Conservation (phyloP, 2,329 filamentous ascomycete species). For the Paracamarosporium sp. region DNA sequence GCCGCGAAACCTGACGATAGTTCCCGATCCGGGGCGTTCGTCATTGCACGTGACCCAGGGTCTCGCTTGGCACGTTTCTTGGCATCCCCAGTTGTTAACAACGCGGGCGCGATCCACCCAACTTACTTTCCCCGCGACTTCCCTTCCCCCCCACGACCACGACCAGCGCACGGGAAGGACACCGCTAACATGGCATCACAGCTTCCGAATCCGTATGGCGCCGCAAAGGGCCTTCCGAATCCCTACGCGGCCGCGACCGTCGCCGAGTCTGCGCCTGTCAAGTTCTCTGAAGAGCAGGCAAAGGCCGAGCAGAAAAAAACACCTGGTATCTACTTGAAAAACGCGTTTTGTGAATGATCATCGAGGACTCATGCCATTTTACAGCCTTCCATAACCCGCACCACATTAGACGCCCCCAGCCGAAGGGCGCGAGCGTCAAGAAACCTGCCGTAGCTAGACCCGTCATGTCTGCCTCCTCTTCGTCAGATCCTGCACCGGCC, state of each 20-base stretch:
- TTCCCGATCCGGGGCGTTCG: conserved; percentile 1
- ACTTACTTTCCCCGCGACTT: neutral
- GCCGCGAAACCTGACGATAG: neutral
- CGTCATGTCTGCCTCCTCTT: conserved; percentile 18
- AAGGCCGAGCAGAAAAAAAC: conserved; percentile 41
- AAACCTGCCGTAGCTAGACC: conserved; percentile 28
- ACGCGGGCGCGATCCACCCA: neutral
- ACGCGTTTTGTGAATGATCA: conserved; percentile 22
- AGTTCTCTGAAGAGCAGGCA: conserved; percentile 36
- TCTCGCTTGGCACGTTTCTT: neutral
- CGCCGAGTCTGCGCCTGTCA: conserved; percentile 35
- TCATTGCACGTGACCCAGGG: conserved; percentile 11
- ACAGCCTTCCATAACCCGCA: conserved; percentile 43
- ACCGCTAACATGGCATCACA: conserved; percentile 29
- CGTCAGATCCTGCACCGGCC: conserved; percentile 20
- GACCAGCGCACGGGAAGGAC: neutral
- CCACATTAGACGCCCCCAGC: conserved; percentile 40
- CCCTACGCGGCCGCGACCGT: conserved; percentile 35
- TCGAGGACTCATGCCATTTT: conserved; percentile 33
- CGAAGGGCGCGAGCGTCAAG: conserved; percentile 31
- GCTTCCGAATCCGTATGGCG: conserved; percentile 37
- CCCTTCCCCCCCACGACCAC: neutral
- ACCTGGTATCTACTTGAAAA: conserved; percentile 40
- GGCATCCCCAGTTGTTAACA: neutral
- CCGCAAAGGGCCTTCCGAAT: conserved; percentile 31